Base-by-base conservation (phyloP, 1,139 yeast genomes). In the Kurtzmaniella quercitrusa region DNA sequence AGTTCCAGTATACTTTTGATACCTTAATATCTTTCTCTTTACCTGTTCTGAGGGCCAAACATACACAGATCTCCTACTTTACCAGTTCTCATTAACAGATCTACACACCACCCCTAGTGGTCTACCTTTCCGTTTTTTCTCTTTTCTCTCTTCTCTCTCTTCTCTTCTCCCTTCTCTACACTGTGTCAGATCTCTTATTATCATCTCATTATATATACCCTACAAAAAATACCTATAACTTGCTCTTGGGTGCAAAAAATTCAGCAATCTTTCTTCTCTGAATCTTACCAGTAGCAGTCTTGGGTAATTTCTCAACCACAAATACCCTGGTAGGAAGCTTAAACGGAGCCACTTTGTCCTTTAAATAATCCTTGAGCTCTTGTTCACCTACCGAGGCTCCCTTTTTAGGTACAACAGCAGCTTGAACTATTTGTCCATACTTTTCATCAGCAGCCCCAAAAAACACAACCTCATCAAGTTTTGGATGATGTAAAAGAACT, bases 201-300 rank as follows among this genome's bases (percentile, higher is more conserved):
- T n/a, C 19, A 15, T 33, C 11, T 15, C 36, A 9, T 37, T 8
- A 11, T 23, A 10, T 14, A 11, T 19, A 27, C 31, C 31, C 31
- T 27, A 25, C 18, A n/a, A n/a, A n/a, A n/a, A n/a, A 11, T 19
- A 14, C 37, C 39, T 47, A 46, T 40, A 69, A 50, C 50, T 71
- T 72, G 27, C 66, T 50, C 50, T 65, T 59, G 15, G 60, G 46
- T 1, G 65, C 63, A 49, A 73, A 73, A 8, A 54, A 59, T 31
- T 60, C 59, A 1, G 83, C 84, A 53, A 82, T 77, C 49, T 72
- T 72, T 47, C 85, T 66, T 53, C 88, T 68, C 59, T 82, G 86
- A 43, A 82, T 78, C 66, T 82, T 82, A 33, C 88, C 88, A 1
- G 88, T 82, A 2, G 88, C 83, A 2, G 86, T 80, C 68, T 82